Evolutionary conservation across 257 asterid genomes (phyloP), one percentile per base, ranked within the genome.

Genomic region (Fraxinus excelsior): DNA sequence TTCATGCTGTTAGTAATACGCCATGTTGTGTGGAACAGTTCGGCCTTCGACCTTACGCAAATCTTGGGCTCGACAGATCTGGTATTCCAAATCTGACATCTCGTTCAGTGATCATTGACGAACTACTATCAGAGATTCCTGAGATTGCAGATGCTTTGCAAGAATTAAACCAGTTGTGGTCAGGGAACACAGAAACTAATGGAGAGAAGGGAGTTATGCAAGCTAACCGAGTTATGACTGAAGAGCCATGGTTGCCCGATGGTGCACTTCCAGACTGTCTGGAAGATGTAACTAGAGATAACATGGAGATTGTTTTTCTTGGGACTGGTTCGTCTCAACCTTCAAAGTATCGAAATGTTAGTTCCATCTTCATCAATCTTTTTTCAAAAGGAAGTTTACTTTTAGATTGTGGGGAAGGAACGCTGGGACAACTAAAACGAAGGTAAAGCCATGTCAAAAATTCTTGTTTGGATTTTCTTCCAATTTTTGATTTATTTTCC

Each of bases 271-370:
- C 99, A n/a, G 82, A 89, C 82, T 93, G 97, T 80, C 93, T 96
- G 75, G 92, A 91, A 84, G 86, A 87, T 67, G 83, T 91, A 77
- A 77, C 88, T 31, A 84, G 99, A 86, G 96, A 93, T 73, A 94
- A 93, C 46, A 79, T 86, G 87, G 99, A 96, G 90, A 93, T 96
- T 76, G 96, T 96, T 85, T 91, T 96, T 80, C 97, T 96, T 7
- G 99, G 99, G 73, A 96, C 99, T 4, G 99, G 99, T 42, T 96
- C 99, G 65, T 93, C 99, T 68, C 99, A 96, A 80, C 98, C 99
- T 73, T 96, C 99, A n/a, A 96, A 96, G 74, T 93, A 96, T 83
- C 91, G 99, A 74, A 96, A 96, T 35, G 98, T 96, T 72, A 91
- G 89, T 87, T 91, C 99, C 25, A 88, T 96, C 77, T 88, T 96